These are phyloP conservation scores for Globisporangium solare DNA, from an alignment of 352 stramenopile species.

Conservation along the genomic window DNA sequence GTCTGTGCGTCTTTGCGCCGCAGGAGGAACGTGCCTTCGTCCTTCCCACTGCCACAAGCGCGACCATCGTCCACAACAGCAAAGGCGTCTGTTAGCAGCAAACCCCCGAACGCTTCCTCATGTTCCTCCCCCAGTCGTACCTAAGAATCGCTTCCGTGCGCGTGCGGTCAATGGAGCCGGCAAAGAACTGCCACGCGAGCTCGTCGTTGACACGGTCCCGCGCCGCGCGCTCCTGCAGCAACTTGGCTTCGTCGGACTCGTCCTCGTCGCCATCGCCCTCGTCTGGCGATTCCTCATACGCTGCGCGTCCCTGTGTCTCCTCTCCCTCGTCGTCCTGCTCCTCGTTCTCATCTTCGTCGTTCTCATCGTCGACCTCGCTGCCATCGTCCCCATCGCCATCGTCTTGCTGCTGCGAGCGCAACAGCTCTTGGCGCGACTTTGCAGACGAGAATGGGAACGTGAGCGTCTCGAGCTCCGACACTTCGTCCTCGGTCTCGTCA, in stretches of 20 bases:
- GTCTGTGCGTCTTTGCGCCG: conserved; percentile 79
- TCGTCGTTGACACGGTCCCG: conserved; percentile 49
- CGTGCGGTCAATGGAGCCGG: conserved; percentile 65
- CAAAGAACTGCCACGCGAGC: conserved; percentile 76
- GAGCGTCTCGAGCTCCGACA: conserved; percentile 33
- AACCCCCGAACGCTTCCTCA: too few species aligned
- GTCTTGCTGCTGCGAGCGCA: conserved; percentile 14
- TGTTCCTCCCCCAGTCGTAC: conserved; percentile 18
- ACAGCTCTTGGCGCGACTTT: background rate
- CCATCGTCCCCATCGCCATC: background rate
- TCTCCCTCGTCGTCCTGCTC: conserved; percentile 1
- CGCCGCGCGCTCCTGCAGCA: conserved; percentile 29
- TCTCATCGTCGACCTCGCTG: background rate
- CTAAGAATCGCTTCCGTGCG: conserved; percentile 62
- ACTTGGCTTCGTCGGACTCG: conserved; percentile 28
- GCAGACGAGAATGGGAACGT: conserved; percentile 37
- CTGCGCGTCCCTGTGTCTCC: background rate
- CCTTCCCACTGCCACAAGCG: conserved; percentile 24
- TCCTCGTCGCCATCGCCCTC: conserved; percentile 24
- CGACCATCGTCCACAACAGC: background rate
- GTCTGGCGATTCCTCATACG: background rate
- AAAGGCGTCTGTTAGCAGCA: background rate
- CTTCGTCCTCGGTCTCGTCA: conserved; percentile 60
- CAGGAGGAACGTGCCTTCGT: conserved; percentile 73
- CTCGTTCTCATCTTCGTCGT: conserved; percentile 8